phyloP scores from a whole-genome alignment of 441 rosid species.

The Pelargonium australe region DNA sequence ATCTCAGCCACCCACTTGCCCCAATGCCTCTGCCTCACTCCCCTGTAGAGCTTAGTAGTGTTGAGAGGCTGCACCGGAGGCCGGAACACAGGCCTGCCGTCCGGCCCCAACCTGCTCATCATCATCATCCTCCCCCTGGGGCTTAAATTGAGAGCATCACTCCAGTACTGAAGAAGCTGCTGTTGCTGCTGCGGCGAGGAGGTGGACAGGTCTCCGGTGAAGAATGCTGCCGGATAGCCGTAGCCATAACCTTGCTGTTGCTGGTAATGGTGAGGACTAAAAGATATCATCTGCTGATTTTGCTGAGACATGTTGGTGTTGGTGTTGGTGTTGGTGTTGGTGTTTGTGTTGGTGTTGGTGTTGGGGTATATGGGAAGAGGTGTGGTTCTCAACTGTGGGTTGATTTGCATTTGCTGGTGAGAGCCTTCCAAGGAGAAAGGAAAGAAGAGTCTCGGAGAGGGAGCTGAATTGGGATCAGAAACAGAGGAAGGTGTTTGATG shows the following conservation, averaged over 20 bases:
- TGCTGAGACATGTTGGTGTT: not conserved
- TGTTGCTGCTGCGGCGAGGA: not conserved
- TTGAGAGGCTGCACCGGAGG: not conserved
- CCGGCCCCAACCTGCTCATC: slow-evolving; percentile 29
- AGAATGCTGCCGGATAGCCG: not conserved
- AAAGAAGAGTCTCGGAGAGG: no score
- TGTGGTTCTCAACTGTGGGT: no score
- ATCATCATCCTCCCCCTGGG: slow-evolving; percentile 2
- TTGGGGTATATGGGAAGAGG: not conserved
- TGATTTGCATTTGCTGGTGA: no score
- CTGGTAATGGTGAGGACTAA: not conserved
- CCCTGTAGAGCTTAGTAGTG: not conserved
- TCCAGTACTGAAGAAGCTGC: slow-evolving; percentile 1
- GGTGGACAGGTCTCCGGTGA: not conserved
- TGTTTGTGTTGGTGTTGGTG: not conserved
- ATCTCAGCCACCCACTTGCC: not conserved
- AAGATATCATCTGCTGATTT: not conserved
- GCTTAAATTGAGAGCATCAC: slow-evolving; percentile 4
- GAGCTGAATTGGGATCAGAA: no score
- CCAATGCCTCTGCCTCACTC: slow-evolving; percentile 4
- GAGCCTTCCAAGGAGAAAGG: no score
- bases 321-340: no score
- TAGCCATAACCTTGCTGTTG: not conserved
- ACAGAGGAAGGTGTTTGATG: no score
- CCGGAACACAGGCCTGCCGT: not conserved